Evolutionary conservation across 129 eudicot species (phyloP).

Genomic region (Lonicera japonica): DNA sequence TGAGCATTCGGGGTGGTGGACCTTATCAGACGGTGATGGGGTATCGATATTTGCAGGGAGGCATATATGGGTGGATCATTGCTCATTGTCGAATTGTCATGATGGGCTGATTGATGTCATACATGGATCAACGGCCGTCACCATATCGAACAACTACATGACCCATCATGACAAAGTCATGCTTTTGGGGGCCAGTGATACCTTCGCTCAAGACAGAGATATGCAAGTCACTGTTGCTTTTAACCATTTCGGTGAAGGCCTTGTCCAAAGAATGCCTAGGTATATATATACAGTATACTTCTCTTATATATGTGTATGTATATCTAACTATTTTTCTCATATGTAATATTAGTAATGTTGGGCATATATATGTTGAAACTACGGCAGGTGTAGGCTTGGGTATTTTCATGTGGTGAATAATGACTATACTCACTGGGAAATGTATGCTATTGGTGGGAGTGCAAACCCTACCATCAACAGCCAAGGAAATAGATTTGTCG

Average conservation of each 20-base stretch:
- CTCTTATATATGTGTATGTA: not conserved
- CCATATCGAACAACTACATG: slow-evolving; percentile 81
- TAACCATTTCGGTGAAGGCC: slow-evolving; percentile 84
- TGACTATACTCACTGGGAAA: slow-evolving; percentile 93
- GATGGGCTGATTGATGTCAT: slow-evolving; percentile 87
- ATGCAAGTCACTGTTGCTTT: slow-evolving; percentile 86
- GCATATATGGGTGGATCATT: slow-evolving; percentile 80
- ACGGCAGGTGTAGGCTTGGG: slow-evolving; percentile 84
- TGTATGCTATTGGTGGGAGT: slow-evolving; percentile 97
- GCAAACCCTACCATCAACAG: slow-evolving; percentile 80
- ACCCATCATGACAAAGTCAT: slow-evolving; percentile 90
- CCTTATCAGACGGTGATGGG: slow-evolving; percentile 74
- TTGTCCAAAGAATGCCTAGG: slow-evolving; percentile 90
- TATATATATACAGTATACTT: slow-evolving; percentile 12
- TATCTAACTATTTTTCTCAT: slow-evolving; percentile 3
- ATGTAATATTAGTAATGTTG: slow-evolving; percentile 3
- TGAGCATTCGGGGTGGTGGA: slow-evolving; percentile 77
- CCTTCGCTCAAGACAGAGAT: slow-evolving; percentile 49
- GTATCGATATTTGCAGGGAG: slow-evolving; percentile 43
- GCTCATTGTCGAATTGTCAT: slow-evolving; percentile 68
- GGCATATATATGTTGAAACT: slow-evolving; percentile 9
- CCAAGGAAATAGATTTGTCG: slow-evolving; percentile 84
- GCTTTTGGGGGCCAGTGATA: slow-evolving; percentile 80
- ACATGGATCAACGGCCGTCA: slow-evolving; percentile 77
- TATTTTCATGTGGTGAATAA: slow-evolving; percentile 91